Conservation (phyloP, 148 eudicot genomes). For the Chenopodium quinoa region DNA sequence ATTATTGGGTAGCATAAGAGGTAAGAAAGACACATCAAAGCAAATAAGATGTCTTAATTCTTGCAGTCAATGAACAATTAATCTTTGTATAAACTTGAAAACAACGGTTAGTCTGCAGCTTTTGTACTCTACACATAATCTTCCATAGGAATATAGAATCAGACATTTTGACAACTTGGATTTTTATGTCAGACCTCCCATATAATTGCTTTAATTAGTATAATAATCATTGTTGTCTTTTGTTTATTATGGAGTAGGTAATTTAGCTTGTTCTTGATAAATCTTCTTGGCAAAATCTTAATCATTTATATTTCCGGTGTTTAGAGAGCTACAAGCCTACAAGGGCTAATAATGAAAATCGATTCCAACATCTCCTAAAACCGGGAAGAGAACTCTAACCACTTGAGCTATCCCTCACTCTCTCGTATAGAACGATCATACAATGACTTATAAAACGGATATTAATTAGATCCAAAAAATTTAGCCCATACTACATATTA, state of each 20-base stretch:
- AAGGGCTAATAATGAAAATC: too few relatives aligned
- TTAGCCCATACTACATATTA: too few relatives aligned
- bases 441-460: too few relatives aligned
- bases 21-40: conserved; percentile 21
- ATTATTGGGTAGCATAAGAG: not conserved
- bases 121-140: not conserved
- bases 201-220: not conserved
- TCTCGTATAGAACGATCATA: too few relatives aligned
- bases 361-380: too few relatives aligned
- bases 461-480: too few relatives aligned
- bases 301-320: too few relatives aligned
- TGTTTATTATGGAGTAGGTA: not conserved
- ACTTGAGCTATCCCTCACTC: too few relatives aligned
- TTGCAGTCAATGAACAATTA: conserved; percentile 5
- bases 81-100: conserved; percentile 17
- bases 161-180: not conserved
- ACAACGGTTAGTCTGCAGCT: not conserved
- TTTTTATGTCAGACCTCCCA: not conserved
- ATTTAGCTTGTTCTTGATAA: not conserved
- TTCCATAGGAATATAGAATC: not conserved
- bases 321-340: too few relatives aligned
- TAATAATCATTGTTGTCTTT: not conserved
- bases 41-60: conserved; percentile 17
- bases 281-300: not conserved
- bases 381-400: too few relatives aligned